A percentile compares a stretch with the other conserved stretches of the same genome.
These are phyloP conservation scores for Gryganskiella cystojenkinii DNA, from an alignment of 192 early-diverging fungal species.

Conservation along the genomic window DNA sequence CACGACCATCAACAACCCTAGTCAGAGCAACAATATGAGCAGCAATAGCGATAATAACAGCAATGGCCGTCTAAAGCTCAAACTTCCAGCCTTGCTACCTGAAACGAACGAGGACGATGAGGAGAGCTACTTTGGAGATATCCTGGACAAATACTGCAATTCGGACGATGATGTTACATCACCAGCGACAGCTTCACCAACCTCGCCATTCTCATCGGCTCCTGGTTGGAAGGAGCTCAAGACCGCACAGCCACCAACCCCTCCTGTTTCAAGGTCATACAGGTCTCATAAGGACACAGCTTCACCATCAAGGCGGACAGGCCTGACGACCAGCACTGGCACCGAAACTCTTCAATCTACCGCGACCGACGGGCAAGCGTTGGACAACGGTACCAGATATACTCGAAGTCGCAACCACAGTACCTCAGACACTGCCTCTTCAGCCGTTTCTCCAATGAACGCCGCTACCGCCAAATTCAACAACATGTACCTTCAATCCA, in stretches of 20 bases:
- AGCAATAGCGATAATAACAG: background rate
- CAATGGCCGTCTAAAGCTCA: background rate
- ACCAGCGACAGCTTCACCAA: constrained; percentile 14
- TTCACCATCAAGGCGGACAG: background rate
- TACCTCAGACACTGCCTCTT: background rate
- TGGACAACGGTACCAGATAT: background rate
- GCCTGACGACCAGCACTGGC: background rate
- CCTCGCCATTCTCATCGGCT: constrained; percentile 15
- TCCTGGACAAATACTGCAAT: constrained; percentile 50
- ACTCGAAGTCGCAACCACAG: constrained; percentile 12
- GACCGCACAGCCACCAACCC: constrained; percentile 22
- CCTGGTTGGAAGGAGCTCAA: constrained; percentile 14
- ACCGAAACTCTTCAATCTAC: background rate
- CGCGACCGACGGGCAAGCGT: background rate
- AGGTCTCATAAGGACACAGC: background rate
- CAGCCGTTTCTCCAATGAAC: constrained; percentile 8
- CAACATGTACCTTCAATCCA: constrained; percentile 25
- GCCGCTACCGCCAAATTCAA: constrained; percentile 28
- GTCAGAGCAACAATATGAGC: background rate
- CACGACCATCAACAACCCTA: background rate
- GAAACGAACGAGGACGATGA: constrained; percentile 20
- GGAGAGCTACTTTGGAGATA: constrained; percentile 44
- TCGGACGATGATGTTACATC: constrained; percentile 32
- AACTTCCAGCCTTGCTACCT: background rate
- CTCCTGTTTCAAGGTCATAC: constrained; percentile 12